Evolutionary conservation across 75 land plant species (phyloP).

Genomic region (Selaginella moellendorffii): DNA sequence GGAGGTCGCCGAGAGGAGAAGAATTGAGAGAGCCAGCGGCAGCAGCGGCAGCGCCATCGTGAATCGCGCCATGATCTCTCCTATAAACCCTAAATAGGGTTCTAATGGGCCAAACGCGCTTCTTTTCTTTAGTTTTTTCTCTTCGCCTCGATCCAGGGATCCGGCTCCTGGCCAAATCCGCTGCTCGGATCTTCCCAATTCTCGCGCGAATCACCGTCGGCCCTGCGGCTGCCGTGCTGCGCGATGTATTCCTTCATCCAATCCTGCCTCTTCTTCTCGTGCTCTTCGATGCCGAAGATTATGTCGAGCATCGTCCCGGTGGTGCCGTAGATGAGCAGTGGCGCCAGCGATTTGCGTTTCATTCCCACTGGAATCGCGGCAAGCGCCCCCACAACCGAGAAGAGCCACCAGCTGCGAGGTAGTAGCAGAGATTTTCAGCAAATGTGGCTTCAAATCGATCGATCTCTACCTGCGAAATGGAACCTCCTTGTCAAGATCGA

Average conservation of each 20-base stretch:
- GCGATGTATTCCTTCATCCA: background rate
- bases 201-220: background rate
- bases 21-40: too few relatives aligned
- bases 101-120: too few relatives aligned
- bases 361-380: constrained; percentile 85
- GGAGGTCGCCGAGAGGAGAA: constrained; percentile 1
- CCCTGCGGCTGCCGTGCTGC: background rate
- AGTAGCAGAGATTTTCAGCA: background rate
- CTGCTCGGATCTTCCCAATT: background rate
- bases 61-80: too few relatives aligned
- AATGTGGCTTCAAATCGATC: background rate
- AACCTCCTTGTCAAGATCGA: background rate
- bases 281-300: constrained; percentile 51
- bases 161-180: background rate
- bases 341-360: constrained; percentile 56
- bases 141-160: background rate
- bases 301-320: constrained; percentile 96
- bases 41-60: background rate
- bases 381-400: constrained; percentile 69
- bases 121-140: background rate
- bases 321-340: constrained; percentile 77
- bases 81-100: too few relatives aligned
- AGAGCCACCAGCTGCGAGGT: constrained; percentile 56
- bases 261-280: constrained; percentile 36
- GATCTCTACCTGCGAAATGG: background rate